Evolutionary conservation across 768 basidiomycete genomes (phyloP), one percentile per base, ranked within the genome.

Genomic region (Solioccasus polychromus): DNA sequence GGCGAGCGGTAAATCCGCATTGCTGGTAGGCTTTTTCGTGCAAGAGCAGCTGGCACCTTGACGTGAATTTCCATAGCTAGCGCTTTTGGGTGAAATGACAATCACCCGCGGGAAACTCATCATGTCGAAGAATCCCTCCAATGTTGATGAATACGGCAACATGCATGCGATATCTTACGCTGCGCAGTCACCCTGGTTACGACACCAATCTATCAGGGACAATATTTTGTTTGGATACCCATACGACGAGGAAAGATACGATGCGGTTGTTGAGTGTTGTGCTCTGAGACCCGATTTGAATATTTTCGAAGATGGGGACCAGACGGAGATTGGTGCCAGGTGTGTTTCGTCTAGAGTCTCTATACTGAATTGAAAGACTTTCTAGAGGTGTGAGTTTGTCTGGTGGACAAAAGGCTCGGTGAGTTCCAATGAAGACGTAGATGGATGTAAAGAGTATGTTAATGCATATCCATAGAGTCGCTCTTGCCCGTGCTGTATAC

Each of bases 291-390:
- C 86, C 0, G 95, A 98, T 70, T 65, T 98, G 45, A 79, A 85
- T 6, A 77, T 92, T 10, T 64, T 97, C 2, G 89, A 94, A 45
- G 84, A 93, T 57, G 95, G 95, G 0, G 92, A 91, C 58, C 70
- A 67, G 44, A 92, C 90, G 2, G 86, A 91, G 66, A 88, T 94
- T 52, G 91, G 91, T 12, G 83, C 81, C n/a, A n/a, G n/a, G n/a
- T n/a, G n/a, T n/a, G n/a, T n/a, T n/a, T n/a, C n/a, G n/a, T n/a
- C n/a, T n/a, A n/a, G n/a, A n/a, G n/a, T n/a, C n/a, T n/a, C n/a
- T n/a, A n/a, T n/a, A n/a, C n/a, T n/a, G n/a, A n/a, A n/a, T n/a
- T n/a, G n/a, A n/a, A n/a, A n/a, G n/a, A n/a, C n/a, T n/a, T n/a
- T n/a, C n/a, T 23, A 82, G 82, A 41, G 87, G 86, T 49, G 82